Conservation (phyloP, 2,329 filamentous ascomycete species). For the Taxawa tesnikishii region DNA sequence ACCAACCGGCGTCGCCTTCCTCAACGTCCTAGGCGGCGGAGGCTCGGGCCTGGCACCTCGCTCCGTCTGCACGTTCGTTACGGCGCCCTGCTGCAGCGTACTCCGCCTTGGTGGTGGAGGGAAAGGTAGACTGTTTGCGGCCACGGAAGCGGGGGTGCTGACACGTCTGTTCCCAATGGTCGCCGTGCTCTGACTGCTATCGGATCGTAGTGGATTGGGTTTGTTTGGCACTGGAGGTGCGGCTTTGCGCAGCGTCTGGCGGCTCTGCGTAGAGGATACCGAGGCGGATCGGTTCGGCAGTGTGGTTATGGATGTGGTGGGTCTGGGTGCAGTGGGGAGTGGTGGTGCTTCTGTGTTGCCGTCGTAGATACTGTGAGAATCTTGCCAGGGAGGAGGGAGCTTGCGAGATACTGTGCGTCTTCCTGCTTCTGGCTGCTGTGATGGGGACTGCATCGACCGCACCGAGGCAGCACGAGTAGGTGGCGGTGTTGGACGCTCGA, state of each 20-base stretch:
- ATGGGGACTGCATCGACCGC: conserved; percentile 11
- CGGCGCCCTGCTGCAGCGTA: neutral
- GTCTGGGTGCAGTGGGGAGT: conserved; percentile 1
- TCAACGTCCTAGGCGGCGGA: neutral
- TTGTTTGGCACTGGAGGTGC: conserved; percentile 23
- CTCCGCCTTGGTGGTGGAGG: conserved; percentile 6
- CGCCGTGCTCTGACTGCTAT: conserved; percentile 10
- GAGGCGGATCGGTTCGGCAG: conserved; percentile 4
- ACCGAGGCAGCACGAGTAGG: too few species aligned
- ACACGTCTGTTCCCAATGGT: conserved; percentile 7
- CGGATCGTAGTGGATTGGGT: conserved; percentile 16
- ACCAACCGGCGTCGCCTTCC: conserved; percentile 4
- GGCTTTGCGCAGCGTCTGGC: conserved; percentile 18
- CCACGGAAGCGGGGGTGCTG: conserved; percentile 1
- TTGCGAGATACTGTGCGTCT: conserved; percentile 1
- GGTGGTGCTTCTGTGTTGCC: neutral
- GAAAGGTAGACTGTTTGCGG: conserved; percentile 2
- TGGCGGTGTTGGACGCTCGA: conserved; percentile 19
- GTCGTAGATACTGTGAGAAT: too few species aligned
- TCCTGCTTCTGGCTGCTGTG: conserved; percentile 6
- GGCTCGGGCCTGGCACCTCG: neutral
- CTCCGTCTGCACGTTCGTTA: neutral
- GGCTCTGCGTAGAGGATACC: conserved; percentile 5
- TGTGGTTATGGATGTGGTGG: neutral
- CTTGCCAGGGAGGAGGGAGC: conserved; percentile 6